These are phyloP conservation scores for Graphilbum fragrans DNA, from an alignment of 2,329 filamentous ascomycete genomes.

Conservation along the genomic window DNA sequence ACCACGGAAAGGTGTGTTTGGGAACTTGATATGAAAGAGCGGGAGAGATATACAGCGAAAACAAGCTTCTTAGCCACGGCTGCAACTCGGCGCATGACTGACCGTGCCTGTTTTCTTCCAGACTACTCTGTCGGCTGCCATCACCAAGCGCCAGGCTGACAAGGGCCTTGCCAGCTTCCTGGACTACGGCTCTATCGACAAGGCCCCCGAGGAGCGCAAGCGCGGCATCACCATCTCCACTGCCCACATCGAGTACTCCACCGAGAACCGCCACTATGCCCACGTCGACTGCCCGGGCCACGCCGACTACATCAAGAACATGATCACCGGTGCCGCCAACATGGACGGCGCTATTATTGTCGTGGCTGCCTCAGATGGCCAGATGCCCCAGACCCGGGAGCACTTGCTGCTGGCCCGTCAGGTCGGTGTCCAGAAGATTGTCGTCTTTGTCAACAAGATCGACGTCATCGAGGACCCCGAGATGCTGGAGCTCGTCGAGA, in stretches of 20 bases:
- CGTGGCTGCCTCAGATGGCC: slow-evolving; percentile 93
- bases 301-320: slow-evolving; percentile 99
- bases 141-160: slow-evolving; percentile 94
- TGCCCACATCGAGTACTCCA: slow-evolving; percentile 96
- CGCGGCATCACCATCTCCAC: slow-evolving; percentile 99
- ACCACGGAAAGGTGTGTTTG: slow-evolving; percentile 83
- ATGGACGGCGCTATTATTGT: slow-evolving; percentile 99
- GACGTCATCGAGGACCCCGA: slow-evolving; percentile 95
- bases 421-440: slow-evolving; percentile 94
- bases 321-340: slow-evolving; percentile 98
- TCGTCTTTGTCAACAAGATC: slow-evolving; percentile 99
- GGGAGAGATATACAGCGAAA: background rate
- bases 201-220: slow-evolving; percentile 98
- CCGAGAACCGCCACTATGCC: slow-evolving; percentile 89
- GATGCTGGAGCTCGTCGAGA: slow-evolving; percentile 99
- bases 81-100: no score
- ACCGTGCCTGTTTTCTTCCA: slow-evolving; percentile 27
- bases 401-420: slow-evolving; percentile 95
- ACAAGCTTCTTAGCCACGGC: no score
- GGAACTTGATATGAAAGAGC: background rate
- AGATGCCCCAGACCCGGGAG: slow-evolving; percentile 99
- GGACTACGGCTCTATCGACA: slow-evolving; percentile 96
- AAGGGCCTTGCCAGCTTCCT: slow-evolving; percentile 92
- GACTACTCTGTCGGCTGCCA: slow-evolving; percentile 97
- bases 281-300: slow-evolving; percentile 99